Conservation (phyloP, 208 protist species). For the Crithidia fasciculata region DNA sequence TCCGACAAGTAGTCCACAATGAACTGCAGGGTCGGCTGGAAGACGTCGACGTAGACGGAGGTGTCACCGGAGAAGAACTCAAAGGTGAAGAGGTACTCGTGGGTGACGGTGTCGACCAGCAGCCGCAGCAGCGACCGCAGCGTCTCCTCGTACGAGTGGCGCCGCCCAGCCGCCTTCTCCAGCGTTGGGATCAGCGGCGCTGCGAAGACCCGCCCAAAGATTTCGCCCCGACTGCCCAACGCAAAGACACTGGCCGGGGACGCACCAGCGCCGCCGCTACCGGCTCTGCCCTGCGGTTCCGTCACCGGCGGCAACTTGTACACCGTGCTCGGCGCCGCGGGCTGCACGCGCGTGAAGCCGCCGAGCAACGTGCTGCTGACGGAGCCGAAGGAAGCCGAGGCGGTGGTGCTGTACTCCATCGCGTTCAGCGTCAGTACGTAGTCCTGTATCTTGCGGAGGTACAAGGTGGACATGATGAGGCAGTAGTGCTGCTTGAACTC, state of each 20-base stretch:
- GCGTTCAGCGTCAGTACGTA: conserved; percentile 80
- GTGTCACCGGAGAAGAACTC: conserved; percentile 84
- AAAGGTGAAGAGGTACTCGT: conserved; percentile 91
- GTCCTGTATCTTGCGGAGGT: conserved; percentile 70
- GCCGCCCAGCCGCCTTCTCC: conserved; percentile 51
- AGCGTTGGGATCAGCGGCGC: conserved; percentile 78
- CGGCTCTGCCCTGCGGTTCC: conserved; percentile 26
- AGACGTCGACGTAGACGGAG: conserved; percentile 79
- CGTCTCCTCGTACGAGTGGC: conserved; percentile 86
- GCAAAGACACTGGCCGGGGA: conserved; percentile 23
- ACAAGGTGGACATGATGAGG: conserved; percentile 74
- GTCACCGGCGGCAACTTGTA: conserved; percentile 67
- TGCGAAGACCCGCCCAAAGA: conserved; percentile 55
- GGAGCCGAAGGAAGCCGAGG: conserved; percentile 15
- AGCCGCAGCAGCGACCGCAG: conserved; percentile 77
- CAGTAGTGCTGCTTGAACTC: conserved; percentile 81
- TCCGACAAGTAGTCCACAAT: conserved; percentile 85
- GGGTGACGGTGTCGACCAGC: conserved; percentile 80
- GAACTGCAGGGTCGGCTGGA: conserved; percentile 79
- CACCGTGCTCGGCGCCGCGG: conserved; percentile 24
- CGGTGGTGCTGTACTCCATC: conserved; percentile 64
- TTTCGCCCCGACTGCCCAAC: conserved; percentile 60
- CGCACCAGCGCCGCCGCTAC: not conserved
- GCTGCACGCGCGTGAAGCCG: conserved; percentile 23
- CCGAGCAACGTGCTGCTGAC: conserved; percentile 21